Base-by-base conservation (phyloP, 495 filamentous ascomycete species). In the Penicillium ochrochloron region DNA sequence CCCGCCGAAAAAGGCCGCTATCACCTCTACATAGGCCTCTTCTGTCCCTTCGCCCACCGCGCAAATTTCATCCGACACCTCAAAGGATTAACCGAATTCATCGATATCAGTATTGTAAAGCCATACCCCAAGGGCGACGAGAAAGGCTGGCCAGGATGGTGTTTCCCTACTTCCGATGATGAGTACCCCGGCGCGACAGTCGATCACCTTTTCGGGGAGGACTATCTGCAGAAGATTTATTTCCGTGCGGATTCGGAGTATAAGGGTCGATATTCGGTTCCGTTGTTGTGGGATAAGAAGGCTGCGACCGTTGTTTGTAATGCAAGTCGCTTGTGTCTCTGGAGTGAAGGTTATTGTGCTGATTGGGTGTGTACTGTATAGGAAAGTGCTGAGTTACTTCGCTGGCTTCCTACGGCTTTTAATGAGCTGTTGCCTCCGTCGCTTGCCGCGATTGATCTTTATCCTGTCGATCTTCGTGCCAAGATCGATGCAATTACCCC, bases 11-110 rank as follows among this genome's bases (percentile, higher is more conserved):
- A 82, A 66, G 86, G 82, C 57, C 84, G 91, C 51, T 94, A 94
- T 73, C 91, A 93, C 68, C 85, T 95, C 59, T 95, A 92, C 71
- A 83, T 92, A 68, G 81, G 82, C 9, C 75, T 84, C 21, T 86
- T 85, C 75, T 86, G 84, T 63, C 85, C 84, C 29, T 87, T 84
- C 56, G 92, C 92, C 2, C 91, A 89, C 60, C 87, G 84, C n/a
- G 82, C 64, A 8, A 82, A 83, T 59, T 72, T 84, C 51, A 63
- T 85, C 4, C 87, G 89, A 53, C 81, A 89, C 46, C 83, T 97
- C 53, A 95, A 95, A 77, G 92, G 92, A 14, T 82, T 96, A 0
- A 86, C 90, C 54, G 79, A 86, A 12, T 80, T 92, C 33, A 85
- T 96, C 51, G 83, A 88, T 19, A 83, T 88, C 61, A 89, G 88